phyloP scores from a whole-genome alignment of 805 yeast genomes.

The Tanozyma kutaoensis region DNA sequence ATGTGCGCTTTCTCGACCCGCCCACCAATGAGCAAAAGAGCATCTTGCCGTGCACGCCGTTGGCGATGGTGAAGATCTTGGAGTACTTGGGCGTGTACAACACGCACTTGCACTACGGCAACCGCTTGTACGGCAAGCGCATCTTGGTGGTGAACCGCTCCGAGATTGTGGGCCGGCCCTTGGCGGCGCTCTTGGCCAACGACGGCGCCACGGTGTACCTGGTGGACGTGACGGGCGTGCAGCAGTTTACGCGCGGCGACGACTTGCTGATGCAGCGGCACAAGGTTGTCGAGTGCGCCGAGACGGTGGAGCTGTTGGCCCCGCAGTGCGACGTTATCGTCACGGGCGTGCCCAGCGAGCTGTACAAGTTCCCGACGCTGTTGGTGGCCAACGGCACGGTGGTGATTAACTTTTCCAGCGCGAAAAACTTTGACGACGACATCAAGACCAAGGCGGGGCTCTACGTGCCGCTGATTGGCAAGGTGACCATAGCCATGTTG shows the following conservation, averaged over 20 bases:
- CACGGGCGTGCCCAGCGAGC: conserved; percentile 85
- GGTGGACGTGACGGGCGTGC: conserved; percentile 76
- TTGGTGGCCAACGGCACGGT: conserved; percentile 78
- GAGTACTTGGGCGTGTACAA: conserved; percentile 88
- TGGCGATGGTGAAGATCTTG: conserved; percentile 85
- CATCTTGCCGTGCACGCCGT: conserved; percentile 91
- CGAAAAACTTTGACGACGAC: conserved; percentile 73
- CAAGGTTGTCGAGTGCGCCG: conserved; percentile 47
- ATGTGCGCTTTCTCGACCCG: conserved; percentile 70
- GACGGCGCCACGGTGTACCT: conserved; percentile 97
- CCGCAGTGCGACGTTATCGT: conserved; percentile 78
- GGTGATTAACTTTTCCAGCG: conserved; percentile 80
- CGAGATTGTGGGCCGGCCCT: conserved; percentile 94
- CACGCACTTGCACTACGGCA: conserved; percentile 70
- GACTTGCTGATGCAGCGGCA: conserved; percentile 75
- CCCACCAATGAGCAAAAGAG: conserved; percentile 58
- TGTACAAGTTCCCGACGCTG: conserved; percentile 77
- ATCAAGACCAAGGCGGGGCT: conserved; percentile 80
- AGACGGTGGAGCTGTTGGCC: conserved; percentile 54
- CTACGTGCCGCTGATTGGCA: conserved; percentile 92
- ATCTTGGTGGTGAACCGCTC: conserved; percentile 84
- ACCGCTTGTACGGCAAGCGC: conserved; percentile 86
- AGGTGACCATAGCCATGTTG: conserved; percentile 92
- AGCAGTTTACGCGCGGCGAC: conserved; percentile 88
- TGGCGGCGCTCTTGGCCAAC: conserved; percentile 90